phyloP scores from a whole-genome alignment of 164 flowering plant species.

The Umbellularia californica region DNA sequence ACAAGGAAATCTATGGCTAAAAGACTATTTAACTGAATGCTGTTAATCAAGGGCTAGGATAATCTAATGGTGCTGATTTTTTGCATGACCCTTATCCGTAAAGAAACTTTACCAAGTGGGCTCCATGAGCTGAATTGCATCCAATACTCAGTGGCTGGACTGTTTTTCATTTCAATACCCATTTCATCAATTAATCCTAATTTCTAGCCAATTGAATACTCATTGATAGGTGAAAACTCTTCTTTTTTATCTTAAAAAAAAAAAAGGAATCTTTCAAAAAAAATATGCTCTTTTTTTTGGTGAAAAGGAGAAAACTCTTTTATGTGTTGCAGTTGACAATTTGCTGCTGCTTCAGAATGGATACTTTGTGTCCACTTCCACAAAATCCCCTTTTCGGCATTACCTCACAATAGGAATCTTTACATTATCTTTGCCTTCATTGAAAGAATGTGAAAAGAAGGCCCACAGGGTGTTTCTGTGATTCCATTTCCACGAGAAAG shows the following conservation, averaged over 20 bases:
- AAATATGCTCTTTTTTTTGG: constrained; percentile 6
- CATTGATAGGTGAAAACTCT: constrained; percentile 52
- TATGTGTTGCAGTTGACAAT: constrained; percentile 25
- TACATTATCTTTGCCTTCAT: constrained; percentile 51
- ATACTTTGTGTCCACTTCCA: constrained; percentile 44
- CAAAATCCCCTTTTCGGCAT: constrained; percentile 27
- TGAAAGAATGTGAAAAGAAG: constrained; percentile 54
- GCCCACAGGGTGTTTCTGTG: constrained; percentile 23
- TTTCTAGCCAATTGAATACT: constrained; percentile 54
- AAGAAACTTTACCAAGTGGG: too few species aligned
- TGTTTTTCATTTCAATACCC: constrained; percentile 29
- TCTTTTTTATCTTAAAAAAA: background rate
- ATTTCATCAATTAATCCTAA: constrained; percentile 28
- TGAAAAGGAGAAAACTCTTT: too few species aligned
- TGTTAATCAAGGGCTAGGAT: too few species aligned
- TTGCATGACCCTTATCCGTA: too few species aligned
- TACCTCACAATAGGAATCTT: constrained; percentile 61
- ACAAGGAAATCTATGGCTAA: too few species aligned
- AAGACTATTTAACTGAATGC: too few species aligned
- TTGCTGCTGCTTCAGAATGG: constrained; percentile 35
- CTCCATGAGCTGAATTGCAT: too few species aligned
- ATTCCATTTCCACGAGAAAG: too few species aligned
- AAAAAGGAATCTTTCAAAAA: too few species aligned
- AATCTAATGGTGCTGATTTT: too few species aligned
- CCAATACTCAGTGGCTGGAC: too few species aligned